Evolutionary conservation across 768 basidiomycete species (phyloP).

Genomic region (Auricularia heimuer): DNA sequence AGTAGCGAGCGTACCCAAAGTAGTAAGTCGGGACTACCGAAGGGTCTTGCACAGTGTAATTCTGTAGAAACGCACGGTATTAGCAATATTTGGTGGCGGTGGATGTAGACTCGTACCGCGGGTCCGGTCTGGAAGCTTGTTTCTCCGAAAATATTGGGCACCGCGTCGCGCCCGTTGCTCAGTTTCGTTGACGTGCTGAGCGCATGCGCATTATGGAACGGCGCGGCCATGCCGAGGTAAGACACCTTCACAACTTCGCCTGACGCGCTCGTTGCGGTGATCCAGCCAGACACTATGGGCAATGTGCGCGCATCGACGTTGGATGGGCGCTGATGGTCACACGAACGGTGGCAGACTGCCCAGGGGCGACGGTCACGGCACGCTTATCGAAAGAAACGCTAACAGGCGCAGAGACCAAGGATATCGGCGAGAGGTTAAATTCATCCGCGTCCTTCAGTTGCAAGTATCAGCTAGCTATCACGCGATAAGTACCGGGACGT

Average conservation of each 20-base stretch:
- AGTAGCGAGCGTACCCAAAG: neutral
- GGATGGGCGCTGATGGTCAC: neutral
- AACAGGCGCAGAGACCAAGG: neutral
- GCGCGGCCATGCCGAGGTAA: neutral
- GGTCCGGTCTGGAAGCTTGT: no score
- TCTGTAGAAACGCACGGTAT: neutral
- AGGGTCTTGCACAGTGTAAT: neutral
- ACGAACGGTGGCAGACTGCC: neutral
- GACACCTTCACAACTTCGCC: neutral
- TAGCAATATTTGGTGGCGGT: neutral
- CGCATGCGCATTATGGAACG: neutral
- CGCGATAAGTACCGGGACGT: neutral
- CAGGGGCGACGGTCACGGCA: neutral
- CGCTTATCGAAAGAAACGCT: neutral
- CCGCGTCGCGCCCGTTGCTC: neutral
- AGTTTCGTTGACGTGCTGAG: neutral
- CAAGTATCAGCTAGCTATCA: neutral
- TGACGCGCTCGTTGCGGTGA: neutral
- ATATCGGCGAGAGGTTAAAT: neutral
- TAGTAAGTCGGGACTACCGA: neutral
- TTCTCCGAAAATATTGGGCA: no score
- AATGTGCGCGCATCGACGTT: neutral
- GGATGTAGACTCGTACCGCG: no score
- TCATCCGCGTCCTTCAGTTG: neutral
- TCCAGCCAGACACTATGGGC: neutral